Percentiles rank a stretch among this genome's conserved stretches.
phyloP scores from a whole-genome alignment of 352 stramenopile species.

The Globisporangium emineosum region DNA sequence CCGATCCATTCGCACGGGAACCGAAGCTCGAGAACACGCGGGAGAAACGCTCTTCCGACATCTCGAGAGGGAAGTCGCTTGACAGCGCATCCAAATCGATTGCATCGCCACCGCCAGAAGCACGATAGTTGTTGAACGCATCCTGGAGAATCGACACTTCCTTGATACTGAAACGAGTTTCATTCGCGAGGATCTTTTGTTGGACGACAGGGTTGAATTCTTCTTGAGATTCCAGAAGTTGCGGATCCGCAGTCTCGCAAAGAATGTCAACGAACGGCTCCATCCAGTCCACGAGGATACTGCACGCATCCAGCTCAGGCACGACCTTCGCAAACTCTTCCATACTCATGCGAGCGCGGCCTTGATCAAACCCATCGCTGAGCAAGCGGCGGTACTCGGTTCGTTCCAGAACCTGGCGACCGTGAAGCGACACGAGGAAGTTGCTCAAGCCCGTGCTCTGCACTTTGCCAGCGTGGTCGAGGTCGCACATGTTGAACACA shows the following conservation, averaged over 20 bases:
- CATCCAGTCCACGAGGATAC: slow-evolving; percentile 83
- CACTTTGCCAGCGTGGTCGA: slow-evolving; percentile 83
- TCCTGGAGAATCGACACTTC: slow-evolving; percentile 81
- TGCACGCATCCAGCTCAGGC: slow-evolving; percentile 42
- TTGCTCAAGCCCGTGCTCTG: slow-evolving; percentile 85
- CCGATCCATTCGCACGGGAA: slow-evolving; percentile 63
- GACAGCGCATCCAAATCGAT: slow-evolving; percentile 79
- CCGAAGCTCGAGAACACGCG: slow-evolving; percentile 82
- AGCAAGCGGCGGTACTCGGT: slow-evolving; percentile 70
- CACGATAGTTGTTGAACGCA: slow-evolving; percentile 82
- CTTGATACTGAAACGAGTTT: slow-evolving; percentile 77
- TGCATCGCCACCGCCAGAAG: slow-evolving; percentile 54
- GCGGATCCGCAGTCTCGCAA: slow-evolving; percentile 73
- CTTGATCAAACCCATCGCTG: slow-evolving; percentile 81
- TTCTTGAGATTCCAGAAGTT: slow-evolving; percentile 82
- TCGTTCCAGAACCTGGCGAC: slow-evolving; percentile 70
- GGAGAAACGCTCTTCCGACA: slow-evolving; percentile 76
- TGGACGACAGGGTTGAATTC: slow-evolving; percentile 87
- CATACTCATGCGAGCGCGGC: slow-evolving; percentile 65
- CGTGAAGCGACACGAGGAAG: slow-evolving; percentile 80
- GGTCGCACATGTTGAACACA: slow-evolving; percentile 87
- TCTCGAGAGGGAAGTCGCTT: slow-evolving; percentile 80
- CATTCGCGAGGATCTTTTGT: slow-evolving; percentile 83
- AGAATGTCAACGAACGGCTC: slow-evolving; percentile 80
- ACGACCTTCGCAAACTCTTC: slow-evolving; percentile 73